phyloP scores from a whole-genome alignment of 169 alveolate genomes.

The Plasmodium inui region DNA sequence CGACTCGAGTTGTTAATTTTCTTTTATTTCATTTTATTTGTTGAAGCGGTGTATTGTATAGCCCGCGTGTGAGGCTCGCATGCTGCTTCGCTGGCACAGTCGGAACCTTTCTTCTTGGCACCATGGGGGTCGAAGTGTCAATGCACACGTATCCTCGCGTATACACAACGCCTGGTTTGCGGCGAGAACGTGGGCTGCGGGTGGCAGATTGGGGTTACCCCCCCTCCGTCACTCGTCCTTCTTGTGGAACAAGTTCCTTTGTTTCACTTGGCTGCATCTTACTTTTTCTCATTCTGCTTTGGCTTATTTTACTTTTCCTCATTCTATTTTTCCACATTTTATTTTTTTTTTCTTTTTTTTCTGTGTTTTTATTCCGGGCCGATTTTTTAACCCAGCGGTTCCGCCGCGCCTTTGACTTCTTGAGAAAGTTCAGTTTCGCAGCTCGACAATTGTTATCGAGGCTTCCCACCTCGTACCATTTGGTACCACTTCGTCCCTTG shows the following conservation, averaged over 20 bases:
- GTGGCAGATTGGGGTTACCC: neutral
- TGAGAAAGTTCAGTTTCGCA: neutral
- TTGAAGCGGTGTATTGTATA: neutral
- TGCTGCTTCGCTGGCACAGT: neutral
- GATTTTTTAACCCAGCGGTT: neutral
- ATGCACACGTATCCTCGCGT: neutral
- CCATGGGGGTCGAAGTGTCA: neutral
- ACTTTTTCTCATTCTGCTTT: neutral
- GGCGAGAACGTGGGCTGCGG: neutral
- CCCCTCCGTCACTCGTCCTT: neutral
- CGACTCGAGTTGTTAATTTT: slow-evolving; percentile 9
- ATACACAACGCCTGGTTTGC: neutral
- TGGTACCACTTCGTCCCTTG: neutral
- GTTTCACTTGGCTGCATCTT: neutral
- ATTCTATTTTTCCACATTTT: neutral
- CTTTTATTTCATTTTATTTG: neutral
- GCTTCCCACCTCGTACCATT: neutral
- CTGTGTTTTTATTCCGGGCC: neutral
- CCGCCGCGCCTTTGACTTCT: neutral
- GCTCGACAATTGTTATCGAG: neutral
- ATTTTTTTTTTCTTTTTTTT: neutral
- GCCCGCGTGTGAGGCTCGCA: neutral
- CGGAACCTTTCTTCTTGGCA: neutral
- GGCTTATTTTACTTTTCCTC: neutral
- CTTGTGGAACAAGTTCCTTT: neutral